Base-by-base conservation (phyloP, 352 stramenopile species). In the Phytopythium delawarense region DNA sequence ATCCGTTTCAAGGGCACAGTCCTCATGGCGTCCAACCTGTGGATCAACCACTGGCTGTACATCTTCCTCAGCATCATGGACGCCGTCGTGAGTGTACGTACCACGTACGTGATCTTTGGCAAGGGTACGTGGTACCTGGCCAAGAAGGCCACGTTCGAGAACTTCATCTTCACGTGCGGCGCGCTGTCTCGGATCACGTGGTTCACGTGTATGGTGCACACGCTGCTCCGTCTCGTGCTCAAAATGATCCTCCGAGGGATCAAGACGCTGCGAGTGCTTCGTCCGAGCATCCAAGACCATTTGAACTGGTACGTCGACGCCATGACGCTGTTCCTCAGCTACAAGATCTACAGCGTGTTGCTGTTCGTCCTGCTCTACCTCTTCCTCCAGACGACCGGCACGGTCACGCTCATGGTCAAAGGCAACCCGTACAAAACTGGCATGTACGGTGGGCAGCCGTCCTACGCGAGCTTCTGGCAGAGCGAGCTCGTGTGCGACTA, bases 221-320 rank as follows among this genome's bases (percentile, higher is more conserved):
- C 73, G 15, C 8, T 81, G 16, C 32, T 60, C 4, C 61, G 61
- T 3, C 25, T 58, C 15, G 16, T 11, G 39, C 34, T 50, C 28
- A 65, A 65, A 23, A n/a, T 55, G 30, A 4, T 60, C 7, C 39
- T 60, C 69, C 15, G 91, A 80, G 40, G 91, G 54, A 67, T 99
- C 92, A 78, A 96, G 96, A 64, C 89, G 81, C 48, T 97, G 76
- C 69, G 76, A 78, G 1, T 71, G 16, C 37, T 77, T 52, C 65
- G 64, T 0, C n/a, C 61, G 8, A 21, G 23, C 4, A 11, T 61
- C 7, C 66, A 62, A 4, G 48, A 66, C 7, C 60, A 64, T 7
- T 45, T 78, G 13, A 69, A 75, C 28, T 78, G 64, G 66, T 75
- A 68, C 46, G 57, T 73, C 0, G 70, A 84, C 44, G 65, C 48